These are phyloP conservation scores for Coemansia sp. DNA, from an alignment of 192 early-diverging fungal genomes.

Conservation along the genomic window DNA sequence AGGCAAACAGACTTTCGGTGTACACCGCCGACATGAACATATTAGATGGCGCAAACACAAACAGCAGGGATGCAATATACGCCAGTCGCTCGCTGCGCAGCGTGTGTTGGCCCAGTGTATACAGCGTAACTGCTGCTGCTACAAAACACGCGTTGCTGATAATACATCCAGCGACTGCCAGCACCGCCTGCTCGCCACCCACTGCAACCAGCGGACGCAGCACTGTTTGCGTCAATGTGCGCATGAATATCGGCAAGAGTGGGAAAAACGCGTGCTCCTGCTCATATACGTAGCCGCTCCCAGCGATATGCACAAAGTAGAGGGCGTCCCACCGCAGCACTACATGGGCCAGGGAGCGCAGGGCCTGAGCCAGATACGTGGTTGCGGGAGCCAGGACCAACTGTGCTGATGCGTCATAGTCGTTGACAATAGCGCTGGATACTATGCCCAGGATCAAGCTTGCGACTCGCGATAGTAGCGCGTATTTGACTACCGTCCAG, in stretches of 20 bases:
- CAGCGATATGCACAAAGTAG: constrained; percentile 80
- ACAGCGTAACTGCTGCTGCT: constrained; percentile 68
- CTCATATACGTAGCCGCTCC: constrained; percentile 79
- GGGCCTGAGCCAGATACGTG: neutral
- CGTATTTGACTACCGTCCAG: constrained; percentile 50
- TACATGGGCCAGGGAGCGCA: constrained; percentile 33
- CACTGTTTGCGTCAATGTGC: constrained; percentile 35
- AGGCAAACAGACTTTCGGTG: constrained; percentile 83
- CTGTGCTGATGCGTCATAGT: constrained; percentile 61
- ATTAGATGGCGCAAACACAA: constrained; percentile 71
- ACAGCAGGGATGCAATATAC: constrained; percentile 67
- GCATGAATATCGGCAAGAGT: constrained; percentile 66
- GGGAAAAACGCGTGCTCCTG: constrained; percentile 92
- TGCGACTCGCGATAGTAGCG: constrained; percentile 51
- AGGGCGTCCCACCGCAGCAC: constrained; percentile 89
- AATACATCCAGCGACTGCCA: constrained; percentile 65
- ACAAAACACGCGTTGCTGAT: constrained; percentile 78
- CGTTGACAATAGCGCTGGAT: constrained; percentile 55
- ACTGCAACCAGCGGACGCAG: constrained; percentile 31
- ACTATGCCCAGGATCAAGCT: constrained; percentile 51
- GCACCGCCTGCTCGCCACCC: constrained; percentile 42
- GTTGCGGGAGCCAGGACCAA: constrained; percentile 13
- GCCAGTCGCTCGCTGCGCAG: constrained; percentile 60
- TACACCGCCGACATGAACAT: constrained; percentile 89
- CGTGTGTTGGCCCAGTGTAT: constrained; percentile 58